Base-by-base conservation (phyloP, 352 stramenopile species). In the Phytophthora meadii region DNA sequence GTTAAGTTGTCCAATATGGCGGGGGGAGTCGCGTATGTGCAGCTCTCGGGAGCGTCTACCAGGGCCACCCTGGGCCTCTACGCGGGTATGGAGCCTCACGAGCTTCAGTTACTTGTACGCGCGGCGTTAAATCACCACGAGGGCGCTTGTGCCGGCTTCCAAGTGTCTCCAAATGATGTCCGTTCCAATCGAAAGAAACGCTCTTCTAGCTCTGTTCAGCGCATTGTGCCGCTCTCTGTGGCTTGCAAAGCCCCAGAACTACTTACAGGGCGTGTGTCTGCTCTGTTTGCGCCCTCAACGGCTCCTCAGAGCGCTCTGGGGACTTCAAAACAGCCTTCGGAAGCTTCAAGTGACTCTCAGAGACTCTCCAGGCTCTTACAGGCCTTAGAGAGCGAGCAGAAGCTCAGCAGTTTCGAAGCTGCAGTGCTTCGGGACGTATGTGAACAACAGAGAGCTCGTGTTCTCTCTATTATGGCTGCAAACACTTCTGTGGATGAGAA, bases 151-250 rank as follows among this genome's bases (percentile, higher is more conserved):
- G 55, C 64, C 14, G 84, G 79, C 42, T 89, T 92, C 32, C 57
- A 69, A 27, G 61, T 82, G 46, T 42, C 72, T 15, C 12, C 54
- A 11, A 7, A 53, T 46, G 46, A 57, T 8, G 47, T 59, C 39
- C 25, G 24, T 17, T 37, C 51, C 17, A 6, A 45, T 12, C 24
- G 45, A 36, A 67, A 48, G n/a, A 63, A 61, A n/a, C 36, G 55
- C 6, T n/a, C 25, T 42, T 51, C n/a, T 15, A 45, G 24, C 40
- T 42, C 49, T 0, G 53, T 56, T 27, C 60, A 27, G 19, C 61
- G 79, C 7, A 65, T 92, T 44, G 71, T 92, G 9, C 84, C 84
- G 54, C 79, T 92, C 2, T 78, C 84, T 30, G 60, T 90, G 30
- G 84, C 78, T n/a, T 89, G 79, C 19, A 41, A 72, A 37, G 76